A percentile compares a stretch with the other conserved stretches of the same genome.
These are phyloP conservation scores for Straminergon stramineum DNA, from an alignment of 225 moss, liverwort and hornwort species.

Conservation along the genomic window DNA sequence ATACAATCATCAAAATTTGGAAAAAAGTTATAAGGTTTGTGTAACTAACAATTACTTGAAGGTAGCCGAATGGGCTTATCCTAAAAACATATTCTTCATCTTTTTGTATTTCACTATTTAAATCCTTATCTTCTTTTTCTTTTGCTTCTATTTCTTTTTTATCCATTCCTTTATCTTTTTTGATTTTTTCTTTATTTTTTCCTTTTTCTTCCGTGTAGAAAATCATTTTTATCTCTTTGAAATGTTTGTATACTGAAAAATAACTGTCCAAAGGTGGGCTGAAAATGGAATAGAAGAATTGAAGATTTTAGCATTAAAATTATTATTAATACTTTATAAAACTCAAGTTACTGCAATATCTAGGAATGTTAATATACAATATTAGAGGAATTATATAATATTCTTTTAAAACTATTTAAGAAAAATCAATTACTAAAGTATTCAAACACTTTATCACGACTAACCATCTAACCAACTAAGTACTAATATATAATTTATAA, in stretches of 20 bases:
- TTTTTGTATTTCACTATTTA: background rate
- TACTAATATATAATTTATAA: no score
- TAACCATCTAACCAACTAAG: no score
- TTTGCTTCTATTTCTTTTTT: background rate
- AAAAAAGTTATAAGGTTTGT: background rate
- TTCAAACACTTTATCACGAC: rapidly evolving
- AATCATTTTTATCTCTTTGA: background rate
- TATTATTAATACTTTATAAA: background rate
- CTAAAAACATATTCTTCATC: background rate
- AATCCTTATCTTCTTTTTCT: no score
- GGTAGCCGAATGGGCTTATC: constrained; percentile 17
- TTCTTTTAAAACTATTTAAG: rapidly evolving
- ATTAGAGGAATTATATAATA: no score
- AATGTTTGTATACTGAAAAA: constrained; percentile 12
- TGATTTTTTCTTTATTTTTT: background rate
- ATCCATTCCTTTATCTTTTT: background rate
- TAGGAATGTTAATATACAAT: no score
- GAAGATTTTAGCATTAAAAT: background rate
- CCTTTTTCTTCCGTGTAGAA: background rate
- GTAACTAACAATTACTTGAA: constrained; percentile 4
- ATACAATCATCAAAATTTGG: background rate
- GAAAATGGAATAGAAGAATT: background rate
- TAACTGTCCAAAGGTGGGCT: constrained; percentile 10
- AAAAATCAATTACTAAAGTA: rapidly evolving
- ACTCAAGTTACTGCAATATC: background rate